Base-by-base conservation (phyloP, 108 stramenopile genomes). In the Cylindrotheca fusiformis region DNA sequence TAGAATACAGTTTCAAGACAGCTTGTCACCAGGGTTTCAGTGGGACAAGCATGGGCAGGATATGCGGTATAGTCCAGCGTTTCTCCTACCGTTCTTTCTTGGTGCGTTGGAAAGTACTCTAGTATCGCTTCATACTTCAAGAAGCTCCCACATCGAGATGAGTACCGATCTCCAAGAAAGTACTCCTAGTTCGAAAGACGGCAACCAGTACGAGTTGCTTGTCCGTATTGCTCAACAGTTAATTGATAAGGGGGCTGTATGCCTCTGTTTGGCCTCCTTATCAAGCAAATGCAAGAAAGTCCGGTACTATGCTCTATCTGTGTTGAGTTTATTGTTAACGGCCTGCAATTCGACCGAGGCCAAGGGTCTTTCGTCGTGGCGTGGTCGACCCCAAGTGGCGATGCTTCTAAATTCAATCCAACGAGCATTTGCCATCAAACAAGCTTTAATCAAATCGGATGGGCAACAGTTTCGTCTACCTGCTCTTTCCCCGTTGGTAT, bases 341-440 rank as follows among this genome's bases (percentile, higher is more conserved):
- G 75, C 75, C 44, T 64, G 83, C n/a, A 60, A 77, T 50, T 78
- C 80, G 52, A 52, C 74, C 46, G 78, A 85, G 47, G 77, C 92
- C 20, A 71, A 60, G 1, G 62, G 57, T 44, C 50, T 83, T 1
- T 66, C 81, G 21, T 68, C 74, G 18, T 93, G 92, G 92, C 70
- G 83, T 45, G 79, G 83, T 57, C 75, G 92, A 24, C 85, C 88
- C 10, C 92, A 93, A 56, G 52, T 88, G 22, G 81, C 60, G 29
- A 86, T 93, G 87, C n/a, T 90, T 8, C 63, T 93, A 65, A 74
- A 87, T 57, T 86, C 88, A 10, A 52, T 88, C 8, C 92, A 88
- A 51, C 59, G 83, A 53, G 82, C 83, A 17, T 65, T 90, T 23
- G 70, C 67, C 4, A 49, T 85, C 20, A 55, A 73, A 20, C 65